phyloP scores from a whole-genome alignment of 2,329 filamentous ascomycete species.

The Fusarium globosum region DNA sequence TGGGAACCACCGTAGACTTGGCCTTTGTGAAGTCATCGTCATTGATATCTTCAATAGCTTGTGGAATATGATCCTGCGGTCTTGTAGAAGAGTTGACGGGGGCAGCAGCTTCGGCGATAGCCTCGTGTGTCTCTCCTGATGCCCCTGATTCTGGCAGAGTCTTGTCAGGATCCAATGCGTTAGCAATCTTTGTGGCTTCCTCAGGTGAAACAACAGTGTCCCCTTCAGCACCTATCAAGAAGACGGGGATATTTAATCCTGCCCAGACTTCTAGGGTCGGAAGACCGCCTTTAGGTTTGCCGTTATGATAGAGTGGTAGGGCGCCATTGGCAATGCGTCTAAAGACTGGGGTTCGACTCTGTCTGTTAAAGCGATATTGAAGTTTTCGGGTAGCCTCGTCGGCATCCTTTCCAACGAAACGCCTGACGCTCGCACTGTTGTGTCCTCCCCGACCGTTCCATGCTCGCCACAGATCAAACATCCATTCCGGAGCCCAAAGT shows the following conservation, averaged over 20 bases:
- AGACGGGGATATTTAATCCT: constrained; percentile 77
- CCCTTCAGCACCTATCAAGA: constrained; percentile 80
- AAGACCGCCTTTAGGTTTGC: constrained; percentile 69
- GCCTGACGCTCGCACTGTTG: constrained; percentile 79
- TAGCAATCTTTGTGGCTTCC: constrained; percentile 75
- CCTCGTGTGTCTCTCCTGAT: constrained; percentile 45
- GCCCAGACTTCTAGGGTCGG: constrained; percentile 79
- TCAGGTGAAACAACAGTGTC: constrained; percentile 80
- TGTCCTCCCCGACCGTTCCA: constrained; percentile 85
- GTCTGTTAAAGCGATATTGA: constrained; percentile 81
- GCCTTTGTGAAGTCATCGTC: constrained; percentile 43
- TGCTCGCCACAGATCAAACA: constrained; percentile 81
- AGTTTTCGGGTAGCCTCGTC: constrained; percentile 73
- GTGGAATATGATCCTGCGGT: constrained; percentile 48
- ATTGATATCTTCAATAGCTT: constrained; percentile 49
- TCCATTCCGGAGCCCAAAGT: constrained; percentile 73
- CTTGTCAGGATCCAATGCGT: constrained; percentile 48
- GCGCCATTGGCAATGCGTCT: constrained; percentile 81
- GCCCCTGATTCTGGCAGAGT: constrained; percentile 24
- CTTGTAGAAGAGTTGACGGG: constrained; percentile 55
- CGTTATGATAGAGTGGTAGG: constrained; percentile 69
- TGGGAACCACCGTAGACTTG: constrained; percentile 35
- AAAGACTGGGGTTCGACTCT: constrained; percentile 86
- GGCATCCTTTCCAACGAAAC: constrained; percentile 77
- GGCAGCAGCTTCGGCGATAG: constrained; percentile 59